Evolutionary conservation across 2,329 filamentous ascomycete genomes (phyloP).

Genomic region (Aspergillus jensenii): DNA sequence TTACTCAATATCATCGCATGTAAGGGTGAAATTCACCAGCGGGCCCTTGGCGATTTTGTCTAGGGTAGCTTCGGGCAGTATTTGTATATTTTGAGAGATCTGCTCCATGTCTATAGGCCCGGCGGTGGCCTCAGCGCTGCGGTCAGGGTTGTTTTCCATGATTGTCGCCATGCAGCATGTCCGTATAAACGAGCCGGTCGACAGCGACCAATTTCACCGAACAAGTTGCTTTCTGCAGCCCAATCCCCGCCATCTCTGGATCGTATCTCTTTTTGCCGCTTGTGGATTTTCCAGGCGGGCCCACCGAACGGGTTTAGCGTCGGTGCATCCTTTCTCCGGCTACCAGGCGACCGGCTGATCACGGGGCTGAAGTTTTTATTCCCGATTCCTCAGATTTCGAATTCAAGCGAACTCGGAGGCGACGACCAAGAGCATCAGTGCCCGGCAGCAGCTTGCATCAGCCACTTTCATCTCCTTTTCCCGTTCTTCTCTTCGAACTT

Average conservation of each 20-base stretch:
- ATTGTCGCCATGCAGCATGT: slow-evolving; percentile 16
- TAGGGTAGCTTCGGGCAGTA: slow-evolving; percentile 35
- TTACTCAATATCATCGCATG: slow-evolving; percentile 35
- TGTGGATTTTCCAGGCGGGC: slow-evolving; percentile 30
- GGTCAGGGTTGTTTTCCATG: slow-evolving; percentile 24
- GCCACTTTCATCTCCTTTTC: slow-evolving; percentile 1
- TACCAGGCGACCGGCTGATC: slow-evolving; percentile 18
- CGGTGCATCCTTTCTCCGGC: slow-evolving; percentile 26
- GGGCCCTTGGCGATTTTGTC: slow-evolving; percentile 35
- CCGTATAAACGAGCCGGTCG: slow-evolving; percentile 8
- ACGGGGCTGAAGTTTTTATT: slow-evolving; percentile 43
- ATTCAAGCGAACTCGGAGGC: slow-evolving; percentile 6
- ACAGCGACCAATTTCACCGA: slow-evolving; percentile 5
- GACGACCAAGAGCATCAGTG: slow-evolving; percentile 2
- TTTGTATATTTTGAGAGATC: slow-evolving; percentile 35
- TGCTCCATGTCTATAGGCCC: slow-evolving; percentile 28
- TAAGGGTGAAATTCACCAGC: slow-evolving; percentile 32
- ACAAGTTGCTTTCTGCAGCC: slow-evolving; percentile 16
- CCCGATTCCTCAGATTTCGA: slow-evolving; percentile 23
- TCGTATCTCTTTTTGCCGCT: slow-evolving; percentile 23
- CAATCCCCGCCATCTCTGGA: slow-evolving; percentile 30
- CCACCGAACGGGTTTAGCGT: slow-evolving; percentile 24
- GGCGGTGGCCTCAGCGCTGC: slow-evolving; percentile 12
- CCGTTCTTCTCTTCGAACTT: slow-evolving; percentile 17
- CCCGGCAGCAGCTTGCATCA: neutral